Evolutionary conservation across 106 monocot genomes (phyloP).

Genomic region (Platanthera zijinensis): DNA sequence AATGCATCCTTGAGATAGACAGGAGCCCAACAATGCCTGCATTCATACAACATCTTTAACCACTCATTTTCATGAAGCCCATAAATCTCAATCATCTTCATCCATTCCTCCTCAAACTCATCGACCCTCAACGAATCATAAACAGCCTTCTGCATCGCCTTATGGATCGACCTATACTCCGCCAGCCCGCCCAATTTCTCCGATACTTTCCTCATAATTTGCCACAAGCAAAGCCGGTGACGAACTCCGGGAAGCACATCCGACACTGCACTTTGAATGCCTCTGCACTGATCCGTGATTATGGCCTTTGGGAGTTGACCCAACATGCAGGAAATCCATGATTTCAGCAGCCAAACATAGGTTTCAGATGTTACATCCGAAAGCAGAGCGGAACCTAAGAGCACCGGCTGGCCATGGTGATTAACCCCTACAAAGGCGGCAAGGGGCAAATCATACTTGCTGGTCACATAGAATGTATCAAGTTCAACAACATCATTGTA

Average conservation of each 20-base stretch:
- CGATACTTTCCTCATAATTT: conserved; percentile 34
- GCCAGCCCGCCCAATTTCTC: conserved; percentile 39
- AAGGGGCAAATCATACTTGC: conserved; percentile 28
- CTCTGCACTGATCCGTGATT: conserved; percentile 35
- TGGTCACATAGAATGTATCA: conserved; percentile 25
- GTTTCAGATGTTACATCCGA: conserved; percentile 22
- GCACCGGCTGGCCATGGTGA: conserved; percentile 24
- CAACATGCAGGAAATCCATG: conserved; percentile 47
- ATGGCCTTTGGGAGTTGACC: conserved; percentile 35
- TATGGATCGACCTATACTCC: conserved; percentile 32
- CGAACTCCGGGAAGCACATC: conserved; percentile 35
- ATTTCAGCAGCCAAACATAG: conserved; percentile 45
- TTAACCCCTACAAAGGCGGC: conserved; percentile 31
- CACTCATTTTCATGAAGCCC: conserved; percentile 48
- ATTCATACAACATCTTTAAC: conserved; percentile 36
- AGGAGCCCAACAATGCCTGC: conserved; percentile 37
- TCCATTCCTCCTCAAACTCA: conserved; percentile 54
- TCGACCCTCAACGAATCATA: conserved; percentile 41
- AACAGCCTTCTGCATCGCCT: conserved; percentile 44
- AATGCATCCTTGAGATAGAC: conserved; percentile 50
- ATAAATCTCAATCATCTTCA: conserved; percentile 32
- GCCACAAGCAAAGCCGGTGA: conserved; percentile 44
- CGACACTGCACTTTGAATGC: conserved; percentile 28
- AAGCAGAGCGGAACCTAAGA: conserved; percentile 29
- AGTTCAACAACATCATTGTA: conserved; percentile 27